phyloP scores from a whole-genome alignment of 768 basidiomycete species.

The Pleurotus eryngii region DNA sequence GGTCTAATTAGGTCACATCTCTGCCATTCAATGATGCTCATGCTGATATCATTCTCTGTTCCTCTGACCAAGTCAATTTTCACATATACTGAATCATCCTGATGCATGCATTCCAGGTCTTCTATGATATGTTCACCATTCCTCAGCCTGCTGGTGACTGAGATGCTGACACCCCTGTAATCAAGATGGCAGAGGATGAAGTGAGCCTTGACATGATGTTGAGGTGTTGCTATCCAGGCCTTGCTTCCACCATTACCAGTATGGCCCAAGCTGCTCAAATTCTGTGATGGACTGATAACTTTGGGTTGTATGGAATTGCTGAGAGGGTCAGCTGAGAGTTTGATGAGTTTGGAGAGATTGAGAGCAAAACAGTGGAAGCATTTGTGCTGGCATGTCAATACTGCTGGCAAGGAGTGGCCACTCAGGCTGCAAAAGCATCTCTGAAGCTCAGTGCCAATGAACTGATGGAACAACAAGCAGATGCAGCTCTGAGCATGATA shows the following conservation, averaged over 20 bases:
- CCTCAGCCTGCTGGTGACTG: neutral
- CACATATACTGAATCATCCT: neutral
- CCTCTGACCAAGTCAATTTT: conserved; percentile 7
- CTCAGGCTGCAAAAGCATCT: neutral
- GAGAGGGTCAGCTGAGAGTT: conserved; percentile 26
- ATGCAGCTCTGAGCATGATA: neutral
- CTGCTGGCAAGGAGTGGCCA: neutral
- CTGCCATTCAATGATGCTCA: conserved; percentile 1
- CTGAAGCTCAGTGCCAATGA: neutral
- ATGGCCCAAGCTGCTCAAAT: neutral
- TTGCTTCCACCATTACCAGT: neutral
- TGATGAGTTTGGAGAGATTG: conserved; percentile 25
- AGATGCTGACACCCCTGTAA: neutral
- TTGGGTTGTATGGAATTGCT: conserved; percentile 26
- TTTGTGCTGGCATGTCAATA: conserved; percentile 33
- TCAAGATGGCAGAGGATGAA: conserved; percentile 13
- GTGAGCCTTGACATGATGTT: conserved; percentile 2
- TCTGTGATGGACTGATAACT: conserved; percentile 21
- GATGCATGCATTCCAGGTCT: neutral
- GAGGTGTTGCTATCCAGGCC: conserved; percentile 4
- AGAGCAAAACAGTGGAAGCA: conserved; percentile 31
- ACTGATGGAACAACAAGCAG: neutral
- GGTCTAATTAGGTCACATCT: neutral
- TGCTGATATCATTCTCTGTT: conserved; percentile 5
- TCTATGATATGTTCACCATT: conserved; percentile 1